Conservation (phyloP, 306 rosid species). For the Myrica gale region DNA sequence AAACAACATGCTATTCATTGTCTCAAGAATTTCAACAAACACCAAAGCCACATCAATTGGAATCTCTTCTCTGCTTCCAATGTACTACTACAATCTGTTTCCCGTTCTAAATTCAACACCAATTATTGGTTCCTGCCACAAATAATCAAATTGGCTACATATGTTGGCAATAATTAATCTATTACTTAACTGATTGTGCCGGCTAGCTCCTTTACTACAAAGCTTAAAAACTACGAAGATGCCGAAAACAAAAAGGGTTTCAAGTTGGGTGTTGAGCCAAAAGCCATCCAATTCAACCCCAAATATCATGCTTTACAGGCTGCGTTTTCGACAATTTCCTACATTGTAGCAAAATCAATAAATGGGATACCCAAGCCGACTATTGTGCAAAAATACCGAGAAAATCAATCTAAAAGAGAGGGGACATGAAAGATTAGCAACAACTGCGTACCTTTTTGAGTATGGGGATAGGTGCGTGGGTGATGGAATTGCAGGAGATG, state of each 20-base stretch:
- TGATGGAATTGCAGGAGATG: conserved; percentile 15
- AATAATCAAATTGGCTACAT: background rate
- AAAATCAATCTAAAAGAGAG: background rate
- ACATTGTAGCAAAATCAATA: conserved; percentile 6
- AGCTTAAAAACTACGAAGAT: conserved; percentile 2
- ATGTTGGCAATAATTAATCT: background rate
- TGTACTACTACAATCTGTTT: background rate
- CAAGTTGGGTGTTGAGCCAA: background rate
- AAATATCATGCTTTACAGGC: background rate
- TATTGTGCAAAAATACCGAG: background rate
- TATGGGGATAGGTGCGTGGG: conserved; percentile 21
- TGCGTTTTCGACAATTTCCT: background rate
- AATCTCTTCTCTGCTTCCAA: background rate
- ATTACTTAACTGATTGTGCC: background rate
- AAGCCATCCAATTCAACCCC: background rate
- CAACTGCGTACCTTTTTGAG: conserved; percentile 30
- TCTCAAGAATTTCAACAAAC: conserved; percentile 30
- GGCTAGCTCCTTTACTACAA: background rate
- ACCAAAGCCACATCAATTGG: conserved; percentile 12
- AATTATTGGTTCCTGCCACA: background rate
- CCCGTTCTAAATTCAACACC: background rate
- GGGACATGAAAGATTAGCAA: background rate
- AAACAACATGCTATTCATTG: background rate
- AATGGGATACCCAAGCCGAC: background rate
- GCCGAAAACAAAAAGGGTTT: background rate